Conservation (phyloP, 306 rosid genomes). For the Comarum palustre region DNA sequence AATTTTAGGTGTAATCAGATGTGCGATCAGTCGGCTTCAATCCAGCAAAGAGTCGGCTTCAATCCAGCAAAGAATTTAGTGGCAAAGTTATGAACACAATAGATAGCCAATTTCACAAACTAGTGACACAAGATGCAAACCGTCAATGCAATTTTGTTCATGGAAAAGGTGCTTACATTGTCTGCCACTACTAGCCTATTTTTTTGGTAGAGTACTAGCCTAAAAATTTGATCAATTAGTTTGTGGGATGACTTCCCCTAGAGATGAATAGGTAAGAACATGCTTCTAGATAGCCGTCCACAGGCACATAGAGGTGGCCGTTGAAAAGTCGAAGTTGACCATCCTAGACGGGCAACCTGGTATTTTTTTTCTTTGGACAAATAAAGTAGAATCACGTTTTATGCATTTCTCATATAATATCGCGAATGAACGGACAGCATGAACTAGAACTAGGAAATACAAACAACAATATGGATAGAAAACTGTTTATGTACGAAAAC, state of each 20-base stretch:
- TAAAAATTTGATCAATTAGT: neutral
- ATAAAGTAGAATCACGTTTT: neutral
- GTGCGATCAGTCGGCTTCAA: no score
- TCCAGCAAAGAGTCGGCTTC: no score
- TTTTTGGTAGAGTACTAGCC: no score
- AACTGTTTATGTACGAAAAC: conserved; percentile 4
- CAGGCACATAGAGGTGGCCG: neutral
- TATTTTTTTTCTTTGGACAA: neutral
- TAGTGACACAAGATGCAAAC: neutral
- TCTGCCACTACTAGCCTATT: neutral
- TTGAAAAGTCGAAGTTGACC: neutral
- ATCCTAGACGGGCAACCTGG: neutral
- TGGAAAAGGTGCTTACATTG: neutral
- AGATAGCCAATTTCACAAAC: neutral
- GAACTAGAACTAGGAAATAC: neutral
- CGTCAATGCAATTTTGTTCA: no score
- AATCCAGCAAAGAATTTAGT: no score
- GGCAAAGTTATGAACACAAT: no score
- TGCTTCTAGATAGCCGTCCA: neutral
- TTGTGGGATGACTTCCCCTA: neutral
- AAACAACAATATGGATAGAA: neutral
- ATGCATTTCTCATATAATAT: neutral
- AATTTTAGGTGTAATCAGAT: no score
- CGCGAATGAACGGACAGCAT: neutral
- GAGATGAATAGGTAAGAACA: neutral